A percentile compares a stretch with the other conserved stretches of the same genome.
These are phyloP conservation scores for Boletus rubescentipes DNA, from an alignment of 768 basidiomycete genomes.

Conservation along the genomic window DNA sequence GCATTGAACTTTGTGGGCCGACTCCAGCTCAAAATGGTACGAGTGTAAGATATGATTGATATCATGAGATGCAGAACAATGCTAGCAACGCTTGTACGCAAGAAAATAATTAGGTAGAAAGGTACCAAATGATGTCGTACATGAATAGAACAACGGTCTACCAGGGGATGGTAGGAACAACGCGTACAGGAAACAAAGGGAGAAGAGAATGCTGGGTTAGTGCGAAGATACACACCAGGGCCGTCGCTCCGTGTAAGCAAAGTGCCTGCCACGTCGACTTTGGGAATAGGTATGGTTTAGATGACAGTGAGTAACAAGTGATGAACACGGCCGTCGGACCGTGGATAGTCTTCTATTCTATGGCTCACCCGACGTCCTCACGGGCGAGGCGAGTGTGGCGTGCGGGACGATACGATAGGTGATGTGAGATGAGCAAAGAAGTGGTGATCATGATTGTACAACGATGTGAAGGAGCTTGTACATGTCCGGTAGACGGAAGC, in stretches of 20 bases:
- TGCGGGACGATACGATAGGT: constrained; percentile 7
- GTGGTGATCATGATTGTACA: constrained; percentile 12
- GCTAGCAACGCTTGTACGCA: constrained; percentile 17
- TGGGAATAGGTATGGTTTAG: constrained; percentile 6
- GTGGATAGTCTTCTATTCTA: constrained; percentile 13
- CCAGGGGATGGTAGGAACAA: not conserved
- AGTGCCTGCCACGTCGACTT: not conserved
- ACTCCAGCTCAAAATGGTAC: not conserved
- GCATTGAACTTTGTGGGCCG: too few species aligned
- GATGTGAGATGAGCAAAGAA: not conserved
- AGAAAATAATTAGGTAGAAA: constrained; percentile 20
- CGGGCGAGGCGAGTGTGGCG: not conserved
- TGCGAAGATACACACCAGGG: not conserved
- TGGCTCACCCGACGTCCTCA: not conserved
- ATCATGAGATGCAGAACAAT: constrained; percentile 2
- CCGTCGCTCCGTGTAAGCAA: not conserved
- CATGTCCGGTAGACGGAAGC: constrained; percentile 6
- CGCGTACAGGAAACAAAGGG: not conserved
- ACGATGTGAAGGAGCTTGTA: constrained; percentile 9
- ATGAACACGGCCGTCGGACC: not conserved
- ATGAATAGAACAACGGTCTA: constrained; percentile 12
- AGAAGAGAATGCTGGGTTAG: not conserved
- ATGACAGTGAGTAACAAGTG: not conserved
- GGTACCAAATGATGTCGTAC: constrained; percentile 16
- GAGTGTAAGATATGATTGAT: constrained; percentile 2